Evolutionary conservation across 441 rosid species (phyloP), one percentile per base, ranked within the genome.

Genomic region (Bruguiera hainesii): DNA sequence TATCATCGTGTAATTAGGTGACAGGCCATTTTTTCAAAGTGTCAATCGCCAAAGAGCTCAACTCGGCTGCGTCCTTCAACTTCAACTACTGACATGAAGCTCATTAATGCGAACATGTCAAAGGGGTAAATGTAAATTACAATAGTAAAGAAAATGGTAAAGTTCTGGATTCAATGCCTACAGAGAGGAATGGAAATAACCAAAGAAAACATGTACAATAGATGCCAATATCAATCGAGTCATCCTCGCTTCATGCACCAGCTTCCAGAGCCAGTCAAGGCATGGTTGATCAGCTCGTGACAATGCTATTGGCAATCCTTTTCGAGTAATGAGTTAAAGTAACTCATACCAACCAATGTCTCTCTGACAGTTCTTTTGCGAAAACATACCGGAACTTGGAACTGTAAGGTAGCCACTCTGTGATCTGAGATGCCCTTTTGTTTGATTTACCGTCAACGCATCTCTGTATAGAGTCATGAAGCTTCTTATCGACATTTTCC

Each of bases 361-460:
- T 89, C 75, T 84, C 97, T 20, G 85, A 75, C 63, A 90, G 74
- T 39, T 90, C 94, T 71, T 85, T 86, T 0, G 94, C 82, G 75
- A 90, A 83, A 28, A 85, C 78, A 64, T 89, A 93, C 62, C 85
- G 82, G 61, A 93, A 93, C 67, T 80, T 90, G 75, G 94, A 80
- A 60, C 80, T 85, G 68, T 89, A 90, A 42, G 97, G 85, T 69
- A 84, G 70, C 97, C 97, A 93, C 60, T 89, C 90, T 15, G 87
- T 73, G 19, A 84, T 66, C 63, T 87, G 91, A 2, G 90, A 83
- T 4, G 79, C 55, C 70, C 80, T 90, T 83, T 76, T 88, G 76
- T 73, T 86, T 53, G 73, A 64, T 69, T 80, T 90, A 8, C 68
- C 57, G 46, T 84, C 78, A 9, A 80, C 56, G 73, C 91, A 87